Percentiles rank a stretch among this genome's conserved stretches.
phyloP scores from a whole-genome alignment of 2,329 filamentous ascomycete genomes.

The Aspergillus sp. region DNA sequence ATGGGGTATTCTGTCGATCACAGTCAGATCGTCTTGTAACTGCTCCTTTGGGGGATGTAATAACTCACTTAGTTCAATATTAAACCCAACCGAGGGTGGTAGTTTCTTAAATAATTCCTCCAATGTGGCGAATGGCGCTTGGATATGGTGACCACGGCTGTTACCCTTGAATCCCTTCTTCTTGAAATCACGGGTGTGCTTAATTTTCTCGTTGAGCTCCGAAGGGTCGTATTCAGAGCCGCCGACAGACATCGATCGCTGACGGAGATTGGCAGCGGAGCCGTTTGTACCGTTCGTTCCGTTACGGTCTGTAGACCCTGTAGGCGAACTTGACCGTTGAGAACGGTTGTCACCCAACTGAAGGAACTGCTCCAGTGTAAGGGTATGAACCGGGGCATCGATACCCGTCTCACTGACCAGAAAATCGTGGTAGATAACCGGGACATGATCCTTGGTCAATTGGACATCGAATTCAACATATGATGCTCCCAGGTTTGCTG shows the following conservation, averaged over 20 bases:
- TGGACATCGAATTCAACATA: conserved; percentile 82
- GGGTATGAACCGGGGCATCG: conserved; percentile 89
- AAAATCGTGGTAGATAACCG: conserved; percentile 98
- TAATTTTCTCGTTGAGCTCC: conserved; percentile 76
- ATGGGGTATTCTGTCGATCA: conserved; percentile 72
- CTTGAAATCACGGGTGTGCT: conserved; percentile 93
- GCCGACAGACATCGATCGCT: conserved; percentile 58
- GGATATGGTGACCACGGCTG: conserved; percentile 87
- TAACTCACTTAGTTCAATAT: conserved; percentile 81
- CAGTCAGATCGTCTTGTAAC: conserved; percentile 22
- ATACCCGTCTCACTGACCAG: conserved; percentile 96
- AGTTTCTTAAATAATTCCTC: conserved; percentile 88
- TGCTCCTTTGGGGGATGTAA: conserved; percentile 14
- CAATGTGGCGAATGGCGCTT: conserved; percentile 90
- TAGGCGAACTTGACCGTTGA: conserved; percentile 37
- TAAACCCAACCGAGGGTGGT: conserved; percentile 82
- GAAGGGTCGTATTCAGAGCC: conserved; percentile 40
- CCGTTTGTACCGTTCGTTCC: conserved; percentile 2
- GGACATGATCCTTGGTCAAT: conserved; percentile 96
- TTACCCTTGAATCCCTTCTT: conserved; percentile 94
- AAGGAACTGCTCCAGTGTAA: conserved; percentile 87
- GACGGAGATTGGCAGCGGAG: conserved; percentile 16
- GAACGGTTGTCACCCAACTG: conserved; percentile 65
- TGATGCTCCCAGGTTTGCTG: conserved; percentile 80
- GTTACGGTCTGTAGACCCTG: conserved; percentile 7